Percentiles rank a stretch among this genome's conserved stretches.
These are phyloP conservation scores for Leavenworthia alabamica DNA, from an alignment of 345 rosid species.

Conservation along the genomic window DNA sequence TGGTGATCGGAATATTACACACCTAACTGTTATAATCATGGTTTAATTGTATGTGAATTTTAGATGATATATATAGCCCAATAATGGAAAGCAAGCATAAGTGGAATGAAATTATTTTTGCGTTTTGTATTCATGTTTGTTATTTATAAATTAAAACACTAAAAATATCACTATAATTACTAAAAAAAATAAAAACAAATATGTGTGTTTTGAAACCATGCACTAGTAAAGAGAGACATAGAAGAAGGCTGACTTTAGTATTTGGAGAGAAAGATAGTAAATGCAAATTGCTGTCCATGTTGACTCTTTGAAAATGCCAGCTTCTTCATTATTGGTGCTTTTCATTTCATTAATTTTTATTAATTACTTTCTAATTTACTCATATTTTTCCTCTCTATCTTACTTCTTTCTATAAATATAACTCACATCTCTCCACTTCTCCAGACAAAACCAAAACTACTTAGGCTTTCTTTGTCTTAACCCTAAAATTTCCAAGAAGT, in stretches of 20 bases:
- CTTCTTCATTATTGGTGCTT: slow-evolving; percentile 34
- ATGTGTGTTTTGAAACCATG: slow-evolving; percentile 24
- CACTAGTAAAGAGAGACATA: slow-evolving; percentile 13
- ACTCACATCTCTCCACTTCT: slow-evolving; percentile 30
- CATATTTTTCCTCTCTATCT: neutral
- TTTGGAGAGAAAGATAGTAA: slow-evolving; percentile 46
- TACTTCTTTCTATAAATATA: slow-evolving; percentile 31
- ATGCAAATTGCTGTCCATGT: slow-evolving; percentile 57
- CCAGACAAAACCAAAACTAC: slow-evolving; percentile 25
- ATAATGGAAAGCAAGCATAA: too few species aligned
- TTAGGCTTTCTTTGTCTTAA: slow-evolving; percentile 13
- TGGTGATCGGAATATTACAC: too few species aligned
- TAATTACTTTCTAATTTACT: slow-evolving; percentile 17
- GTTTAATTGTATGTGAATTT: too few species aligned
- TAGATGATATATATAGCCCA: too few species aligned
- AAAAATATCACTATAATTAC: too few species aligned
- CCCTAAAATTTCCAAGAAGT: slow-evolving; percentile 6
- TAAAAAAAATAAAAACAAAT: slow-evolving; percentile 10
- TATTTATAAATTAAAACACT: too few species aligned
- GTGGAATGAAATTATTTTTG: too few species aligned
- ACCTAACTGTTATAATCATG: too few species aligned
- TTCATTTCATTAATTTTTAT: slow-evolving; percentile 22
- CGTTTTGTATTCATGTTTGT: too few species aligned
- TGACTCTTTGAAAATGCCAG: slow-evolving; percentile 49
- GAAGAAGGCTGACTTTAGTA: slow-evolving; percentile 56